Percentiles rank a stretch among this genome's conserved stretches.
These are phyloP conservation scores for Mycena polygramma DNA, from an alignment of 768 basidiomycete species.

Conservation along the genomic window DNA sequence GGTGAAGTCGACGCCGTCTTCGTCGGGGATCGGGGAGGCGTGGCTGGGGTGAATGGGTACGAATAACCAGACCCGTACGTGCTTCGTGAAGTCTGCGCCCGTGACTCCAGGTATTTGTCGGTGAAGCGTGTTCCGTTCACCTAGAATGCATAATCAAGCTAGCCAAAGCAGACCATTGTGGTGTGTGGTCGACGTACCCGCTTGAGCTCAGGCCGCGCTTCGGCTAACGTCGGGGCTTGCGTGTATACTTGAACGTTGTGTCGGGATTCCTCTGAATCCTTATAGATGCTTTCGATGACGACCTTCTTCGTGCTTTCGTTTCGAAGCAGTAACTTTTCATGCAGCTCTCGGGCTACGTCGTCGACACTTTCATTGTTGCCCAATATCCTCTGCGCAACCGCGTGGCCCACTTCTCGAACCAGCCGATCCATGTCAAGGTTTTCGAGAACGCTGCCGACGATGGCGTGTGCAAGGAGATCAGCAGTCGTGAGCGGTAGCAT, in stretches of 20 bases:
- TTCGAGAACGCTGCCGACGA: conserved; percentile 96
- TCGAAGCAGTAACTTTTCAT: conserved; percentile 89
- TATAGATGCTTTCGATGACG: conserved; percentile 96
- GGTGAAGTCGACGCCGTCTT: conserved; percentile 44
- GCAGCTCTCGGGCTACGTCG: conserved; percentile 94
- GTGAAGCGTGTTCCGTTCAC: conserved; percentile 97
- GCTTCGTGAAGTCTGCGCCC: conserved; percentile 68
- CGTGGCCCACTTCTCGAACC: conserved; percentile 93
- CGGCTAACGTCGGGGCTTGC: conserved; percentile 74
- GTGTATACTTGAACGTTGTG: conserved; percentile 93
- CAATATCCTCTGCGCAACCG: conserved; percentile 92
- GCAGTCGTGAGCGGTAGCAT: conserved; percentile 98
- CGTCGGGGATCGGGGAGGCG: conserved; percentile 57
- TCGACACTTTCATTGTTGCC: conserved; percentile 96
- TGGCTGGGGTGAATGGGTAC: conserved; percentile 55
- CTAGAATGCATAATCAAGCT: conserved; percentile 55
- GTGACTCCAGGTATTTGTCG: conserved; percentile 91
- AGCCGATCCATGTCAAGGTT: conserved; percentile 98
- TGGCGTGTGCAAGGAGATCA: conserved; percentile 93
- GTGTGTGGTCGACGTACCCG: conserved; percentile 63
- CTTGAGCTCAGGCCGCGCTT: conserved; percentile 83
- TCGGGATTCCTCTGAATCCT: conserved; percentile 86
- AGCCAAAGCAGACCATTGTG: conserved; percentile 24
- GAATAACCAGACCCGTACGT: conserved; percentile 66
- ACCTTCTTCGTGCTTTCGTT: conserved; percentile 99